Conservation (phyloP, 257 asterid genomes). For the Fraxinus excelsior region DNA sequence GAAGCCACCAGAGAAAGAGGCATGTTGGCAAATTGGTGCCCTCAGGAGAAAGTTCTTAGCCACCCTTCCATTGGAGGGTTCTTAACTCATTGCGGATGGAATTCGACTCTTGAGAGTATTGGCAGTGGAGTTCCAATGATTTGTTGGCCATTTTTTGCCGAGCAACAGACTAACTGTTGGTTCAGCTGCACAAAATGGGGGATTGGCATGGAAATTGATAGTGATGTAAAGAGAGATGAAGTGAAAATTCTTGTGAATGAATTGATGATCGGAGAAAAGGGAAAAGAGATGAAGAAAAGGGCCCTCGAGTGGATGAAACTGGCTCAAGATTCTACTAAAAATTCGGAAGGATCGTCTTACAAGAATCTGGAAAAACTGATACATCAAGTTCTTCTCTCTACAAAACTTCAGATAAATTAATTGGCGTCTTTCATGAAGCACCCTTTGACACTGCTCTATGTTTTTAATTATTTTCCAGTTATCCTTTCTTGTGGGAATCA, state of each 20-base stretch:
- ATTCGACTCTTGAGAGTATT: conserved; percentile 51
- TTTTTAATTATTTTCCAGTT: no score
- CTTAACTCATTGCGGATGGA: conserved; percentile 62
- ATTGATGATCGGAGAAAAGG: conserved; percentile 43
- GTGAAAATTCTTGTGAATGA: conserved; percentile 41
- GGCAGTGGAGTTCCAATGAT: conserved; percentile 52
- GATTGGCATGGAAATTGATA: conserved; percentile 53
- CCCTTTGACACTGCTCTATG: no score
- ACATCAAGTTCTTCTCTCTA: conserved; percentile 23
- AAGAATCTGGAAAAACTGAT: conserved; percentile 39
- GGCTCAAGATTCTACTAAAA: conserved; percentile 32
- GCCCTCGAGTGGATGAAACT: conserved; percentile 35
- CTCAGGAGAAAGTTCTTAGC: conserved; percentile 52
- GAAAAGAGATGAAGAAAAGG: conserved; percentile 30
- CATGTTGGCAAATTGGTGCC: conserved; percentile 48
- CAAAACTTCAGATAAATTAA: not conserved
- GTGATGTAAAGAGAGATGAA: conserved; percentile 52
- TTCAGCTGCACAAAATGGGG: conserved; percentile 41
- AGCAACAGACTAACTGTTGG: conserved; percentile 62
- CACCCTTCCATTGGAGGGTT: conserved; percentile 60
- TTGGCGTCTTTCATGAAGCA: not conserved
- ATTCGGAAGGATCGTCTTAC: conserved; percentile 22
- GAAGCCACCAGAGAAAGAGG: conserved; percentile 43
- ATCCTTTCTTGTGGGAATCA: no score
- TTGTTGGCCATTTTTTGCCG: conserved; percentile 66